Conservation (phyloP, 306 rosid species). For the Glycyrrhiza uralensis region DNA sequence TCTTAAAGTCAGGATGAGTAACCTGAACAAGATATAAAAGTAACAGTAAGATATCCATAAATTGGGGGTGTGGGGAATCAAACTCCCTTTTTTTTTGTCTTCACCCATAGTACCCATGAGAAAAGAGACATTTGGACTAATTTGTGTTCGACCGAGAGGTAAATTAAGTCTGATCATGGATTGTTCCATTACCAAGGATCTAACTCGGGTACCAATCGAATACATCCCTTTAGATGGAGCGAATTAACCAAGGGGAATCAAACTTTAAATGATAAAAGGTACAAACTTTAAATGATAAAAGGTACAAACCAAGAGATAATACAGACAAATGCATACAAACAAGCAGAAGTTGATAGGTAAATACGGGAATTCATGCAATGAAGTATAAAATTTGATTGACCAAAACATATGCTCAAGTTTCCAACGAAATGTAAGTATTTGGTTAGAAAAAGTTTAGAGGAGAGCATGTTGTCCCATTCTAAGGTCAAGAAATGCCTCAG, state of each 20-base stretch:
- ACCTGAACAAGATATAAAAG: conserved; percentile 48
- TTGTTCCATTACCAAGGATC: no score
- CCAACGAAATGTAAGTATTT: not conserved
- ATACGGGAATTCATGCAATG: not conserved
- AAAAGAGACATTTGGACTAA: no score
- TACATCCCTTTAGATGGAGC: no score
- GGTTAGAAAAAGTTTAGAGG: not conserved
- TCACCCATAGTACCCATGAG: no score
- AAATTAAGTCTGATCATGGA: no score
- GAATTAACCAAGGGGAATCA: no score
- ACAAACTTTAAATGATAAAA: not conserved
- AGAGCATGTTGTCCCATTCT: not conserved
- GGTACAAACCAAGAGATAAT: not conserved
- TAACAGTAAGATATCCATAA: not conserved
- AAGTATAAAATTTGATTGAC: not conserved
- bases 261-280: no score
- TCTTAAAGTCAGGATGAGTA: conserved; percentile 83
- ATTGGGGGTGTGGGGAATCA: not conserved
- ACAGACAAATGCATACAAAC: not conserved
- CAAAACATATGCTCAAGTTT: not conserved
- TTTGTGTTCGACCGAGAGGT: no score
- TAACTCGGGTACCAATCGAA: no score
- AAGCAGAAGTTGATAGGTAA: not conserved
- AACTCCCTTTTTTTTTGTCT: no score
- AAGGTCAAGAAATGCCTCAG: not conserved